Base-by-base conservation (phyloP, 805 yeast genomes). In the Candida broadrunensis region DNA sequence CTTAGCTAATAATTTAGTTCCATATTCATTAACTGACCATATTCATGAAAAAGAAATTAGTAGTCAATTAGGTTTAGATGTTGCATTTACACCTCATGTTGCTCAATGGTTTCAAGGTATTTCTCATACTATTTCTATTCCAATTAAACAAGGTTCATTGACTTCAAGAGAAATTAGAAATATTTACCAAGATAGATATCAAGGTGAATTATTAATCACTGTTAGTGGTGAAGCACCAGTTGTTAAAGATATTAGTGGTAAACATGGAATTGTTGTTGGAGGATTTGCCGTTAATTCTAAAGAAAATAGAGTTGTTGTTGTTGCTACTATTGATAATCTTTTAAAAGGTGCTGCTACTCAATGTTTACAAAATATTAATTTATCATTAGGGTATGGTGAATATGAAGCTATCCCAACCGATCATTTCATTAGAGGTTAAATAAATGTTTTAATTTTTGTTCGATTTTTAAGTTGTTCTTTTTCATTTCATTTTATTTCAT, bases 61-160 rank as follows among this genome's bases (percentile, higher is more conserved):
- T 32, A 58, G 75, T 13, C 90, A 85, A 51, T 72, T 93, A 45
- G 95, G 95, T 2, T 66, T 70, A 33, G 77, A 80, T 25, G 88
- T 93, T 37, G 91, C 96, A 3, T 93, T 93, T 63, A 80, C 86
- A 49, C 99, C 99, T 16, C 99, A 93, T 58, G 99, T 93, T 45
- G 99, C 97, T 2, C 95, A 85, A 62, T 93, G 99, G 99, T 93
- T 93, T 81, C 98, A 95, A 69, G 99, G 99, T 53, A 93, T 93
- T 51, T 77, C 96, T 1, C 86, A 86, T 56, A 91, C 99, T 16
- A 83, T 93, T 41, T 82, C 88, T 32, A 85, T 93, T 44, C 99
- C 99, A 38, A 77, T 93, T 56, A 83, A 78, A 54, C 63, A 61
- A 40, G 71, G 77, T 46, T 73, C 79, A 39, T 67, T 90, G 49